Base-by-base conservation (phyloP, 1,284 basidiomycete genomes). In the Xanthoconium separans region DNA sequence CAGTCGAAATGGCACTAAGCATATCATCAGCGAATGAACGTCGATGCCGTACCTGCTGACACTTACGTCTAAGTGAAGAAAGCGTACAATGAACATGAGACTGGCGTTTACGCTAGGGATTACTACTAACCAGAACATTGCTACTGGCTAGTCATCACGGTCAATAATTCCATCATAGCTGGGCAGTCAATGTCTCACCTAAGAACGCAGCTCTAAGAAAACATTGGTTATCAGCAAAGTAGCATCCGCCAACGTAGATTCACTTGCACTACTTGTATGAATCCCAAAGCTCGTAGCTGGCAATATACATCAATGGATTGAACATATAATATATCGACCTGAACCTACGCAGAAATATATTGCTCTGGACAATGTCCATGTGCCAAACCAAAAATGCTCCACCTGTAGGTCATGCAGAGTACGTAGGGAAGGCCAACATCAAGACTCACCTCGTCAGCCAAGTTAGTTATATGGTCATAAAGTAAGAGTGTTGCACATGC, bases 281-380 rank as follows among this genome's bases (percentile, higher is more conserved):
- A 43, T 34, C 62, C 59, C 37, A 63, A 47, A 31, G 65, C 66
- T 46, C 61, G 60, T 55, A 63, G 51, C 61, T 66, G 5, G 31
- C 8, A 15, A 37, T 44, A 34, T 34, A 12, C 18, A 7, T 62
- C 12, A 62, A 34, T 20, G n/a, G 29, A n/a, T 13, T 12, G 9
- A 29, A 34, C 20, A 13, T 40, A 33, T 2, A 7, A 10, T 10
- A 3, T 20, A 40, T 3, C 2, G 8, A 44, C 16, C 12, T 40
- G 30, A 53, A 34, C 58, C 24, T 40, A 63, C 58, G 6, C 33
- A 54, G 31, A 63, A 20, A 49, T 63, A 60, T 41, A 60, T 53
- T 29, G 2, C 36, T 36, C 58, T 47, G 16, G 59, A 60, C 18
- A 46, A 46, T 7, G 58, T 43, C 58, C 61, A 60, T n/a, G 44